A percentile compares a stretch with the other conserved stretches of the same genome.
These are phyloP conservation scores for Chalaropsis thielavioides DNA, from an alignment of 2,329 filamentous ascomycete genomes.

Conservation along the genomic window DNA sequence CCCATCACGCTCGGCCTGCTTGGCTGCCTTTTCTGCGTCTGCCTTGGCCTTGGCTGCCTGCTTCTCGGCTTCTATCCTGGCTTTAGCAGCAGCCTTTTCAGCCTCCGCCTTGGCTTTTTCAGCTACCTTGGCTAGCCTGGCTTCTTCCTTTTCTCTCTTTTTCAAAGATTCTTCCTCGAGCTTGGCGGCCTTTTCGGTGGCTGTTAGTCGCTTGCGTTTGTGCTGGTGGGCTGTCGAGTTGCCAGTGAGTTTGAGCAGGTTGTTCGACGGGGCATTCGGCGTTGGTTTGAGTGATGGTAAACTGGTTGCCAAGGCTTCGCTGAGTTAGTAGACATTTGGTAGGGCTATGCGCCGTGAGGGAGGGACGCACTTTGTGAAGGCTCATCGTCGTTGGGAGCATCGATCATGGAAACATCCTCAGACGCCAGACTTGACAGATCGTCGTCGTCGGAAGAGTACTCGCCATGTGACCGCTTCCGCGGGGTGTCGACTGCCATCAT, in stretches of 20 bases:
- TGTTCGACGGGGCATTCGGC: background rate
- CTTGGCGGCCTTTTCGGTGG: slow-evolving; percentile 28
- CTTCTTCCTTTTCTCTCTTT: slow-evolving; percentile 26
- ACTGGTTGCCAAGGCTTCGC: background rate
- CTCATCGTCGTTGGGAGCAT: slow-evolving; percentile 4
- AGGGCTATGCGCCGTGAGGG: slow-evolving; percentile 22
- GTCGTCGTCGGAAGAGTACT: slow-evolving; percentile 28
- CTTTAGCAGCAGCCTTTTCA: slow-evolving; percentile 26
- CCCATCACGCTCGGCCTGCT: slow-evolving; percentile 30
- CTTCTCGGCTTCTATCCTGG: slow-evolving; percentile 26
- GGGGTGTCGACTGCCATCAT: slow-evolving; percentile 32
- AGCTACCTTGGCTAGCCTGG: slow-evolving; percentile 23
- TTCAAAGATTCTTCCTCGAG: slow-evolving; percentile 26
- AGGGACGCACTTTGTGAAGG: background rate
- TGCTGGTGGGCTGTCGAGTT: slow-evolving; percentile 19
- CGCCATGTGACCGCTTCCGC: slow-evolving; percentile 34
- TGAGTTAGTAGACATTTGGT: slow-evolving; percentile 28
- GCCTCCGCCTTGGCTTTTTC: slow-evolving; percentile 29
- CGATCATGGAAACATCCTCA: slow-evolving; percentile 12
- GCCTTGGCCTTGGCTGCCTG: slow-evolving; percentile 30
- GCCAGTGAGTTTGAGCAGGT: slow-evolving; percentile 21
- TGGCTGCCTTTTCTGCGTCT: slow-evolving; percentile 29
- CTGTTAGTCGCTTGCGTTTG: slow-evolving; percentile 33
- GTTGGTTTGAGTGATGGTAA: slow-evolving; percentile 8
- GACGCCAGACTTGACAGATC: slow-evolving; percentile 11